A percentile compares a stretch with the other conserved stretches of the same genome.
These are phyloP conservation scores for Pseudogymnoascus sp. DNA, from an alignment of 2,329 filamentous ascomycete species.

Conservation along the genomic window DNA sequence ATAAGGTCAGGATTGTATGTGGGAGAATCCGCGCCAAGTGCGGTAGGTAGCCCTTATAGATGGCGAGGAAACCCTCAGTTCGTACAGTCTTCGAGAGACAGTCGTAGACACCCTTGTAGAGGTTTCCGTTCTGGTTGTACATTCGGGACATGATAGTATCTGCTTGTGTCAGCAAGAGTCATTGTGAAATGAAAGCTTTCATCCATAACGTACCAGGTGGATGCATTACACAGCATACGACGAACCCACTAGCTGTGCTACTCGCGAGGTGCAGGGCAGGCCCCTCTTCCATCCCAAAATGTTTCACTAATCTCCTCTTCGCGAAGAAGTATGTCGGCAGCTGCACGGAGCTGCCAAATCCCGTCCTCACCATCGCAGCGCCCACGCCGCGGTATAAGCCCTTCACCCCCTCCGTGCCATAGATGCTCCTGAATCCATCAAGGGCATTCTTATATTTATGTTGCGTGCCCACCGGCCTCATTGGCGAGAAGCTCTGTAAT, in stretches of 20 bases:
- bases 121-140: constrained; percentile 96
- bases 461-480: constrained; percentile 92
- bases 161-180: constrained; percentile 23
- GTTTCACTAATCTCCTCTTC: constrained; percentile 73
- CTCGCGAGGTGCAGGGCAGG: constrained; percentile 80
- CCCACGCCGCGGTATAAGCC: constrained; percentile 86
- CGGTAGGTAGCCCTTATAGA: constrained; percentile 96
- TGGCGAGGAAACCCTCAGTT: constrained; percentile 82
- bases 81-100: constrained; percentile 84
- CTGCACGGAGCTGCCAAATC: constrained; percentile 92
- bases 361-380: constrained; percentile 91
- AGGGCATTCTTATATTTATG: constrained; percentile 80
- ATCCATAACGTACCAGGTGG: constrained; percentile 59
- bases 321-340: constrained; percentile 97
- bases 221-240: constrained; percentile 97
- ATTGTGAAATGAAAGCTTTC: constrained; percentile 2
- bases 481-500: constrained; percentile 86
- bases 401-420: constrained; percentile 61
- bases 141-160: constrained; percentile 98
- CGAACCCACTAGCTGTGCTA: constrained; percentile 84
- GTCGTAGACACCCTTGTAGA: constrained; percentile 91
- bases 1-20: constrained; percentile 89
- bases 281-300: constrained; percentile 84
- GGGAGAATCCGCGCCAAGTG: constrained; percentile 90
- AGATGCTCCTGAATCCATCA: constrained; percentile 77